These are phyloP conservation scores for Albophoma yamanashiensis DNA, from an alignment of 2,329 filamentous ascomycete species.

Conservation along the genomic window DNA sequence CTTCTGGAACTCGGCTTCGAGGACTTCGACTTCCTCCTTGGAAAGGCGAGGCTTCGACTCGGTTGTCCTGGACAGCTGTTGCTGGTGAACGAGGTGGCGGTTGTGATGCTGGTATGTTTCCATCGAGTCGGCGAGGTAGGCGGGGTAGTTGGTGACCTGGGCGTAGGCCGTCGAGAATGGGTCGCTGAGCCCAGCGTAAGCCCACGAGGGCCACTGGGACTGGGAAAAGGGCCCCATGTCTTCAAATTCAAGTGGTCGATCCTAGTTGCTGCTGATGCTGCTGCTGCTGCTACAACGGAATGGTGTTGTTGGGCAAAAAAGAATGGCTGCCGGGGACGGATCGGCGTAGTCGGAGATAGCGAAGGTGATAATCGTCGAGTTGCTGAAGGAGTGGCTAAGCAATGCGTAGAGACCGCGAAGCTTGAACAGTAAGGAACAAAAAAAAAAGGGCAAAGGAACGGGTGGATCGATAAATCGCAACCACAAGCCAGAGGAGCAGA, in stretches of 20 bases:
- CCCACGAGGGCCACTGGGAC: slow-evolving; percentile 24
- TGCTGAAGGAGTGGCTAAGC: slow-evolving; percentile 1
- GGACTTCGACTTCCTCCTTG: slow-evolving; percentile 47
- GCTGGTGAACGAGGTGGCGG: slow-evolving; percentile 22
- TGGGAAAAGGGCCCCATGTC: slow-evolving; percentile 23
- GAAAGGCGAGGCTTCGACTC: slow-evolving; percentile 43
- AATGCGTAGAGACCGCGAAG: not conserved
- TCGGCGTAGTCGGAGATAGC: not conserved
- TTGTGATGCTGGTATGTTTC: slow-evolving; percentile 26
- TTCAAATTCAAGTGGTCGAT: not conserved
- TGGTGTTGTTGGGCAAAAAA: not conserved
- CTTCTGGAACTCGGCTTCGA: slow-evolving; percentile 51
- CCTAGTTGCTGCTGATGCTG: not conserved
- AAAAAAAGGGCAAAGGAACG: not conserved
- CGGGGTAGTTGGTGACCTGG: slow-evolving; percentile 18
- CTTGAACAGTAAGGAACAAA: not conserved
- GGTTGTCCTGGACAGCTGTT: slow-evolving; percentile 28
- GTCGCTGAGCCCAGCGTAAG: slow-evolving; percentile 17
- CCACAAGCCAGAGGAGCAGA: not conserved
- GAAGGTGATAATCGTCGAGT: not conserved
- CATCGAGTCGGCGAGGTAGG: slow-evolving; percentile 27
- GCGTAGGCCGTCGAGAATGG: slow-evolving; percentile 18
- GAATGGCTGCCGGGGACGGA: not conserved
- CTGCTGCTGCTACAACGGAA: not conserved
- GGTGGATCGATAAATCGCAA: not conserved